phyloP scores from a whole-genome alignment of 2,329 filamentous ascomycete species.

The Claviceps sp. region DNA sequence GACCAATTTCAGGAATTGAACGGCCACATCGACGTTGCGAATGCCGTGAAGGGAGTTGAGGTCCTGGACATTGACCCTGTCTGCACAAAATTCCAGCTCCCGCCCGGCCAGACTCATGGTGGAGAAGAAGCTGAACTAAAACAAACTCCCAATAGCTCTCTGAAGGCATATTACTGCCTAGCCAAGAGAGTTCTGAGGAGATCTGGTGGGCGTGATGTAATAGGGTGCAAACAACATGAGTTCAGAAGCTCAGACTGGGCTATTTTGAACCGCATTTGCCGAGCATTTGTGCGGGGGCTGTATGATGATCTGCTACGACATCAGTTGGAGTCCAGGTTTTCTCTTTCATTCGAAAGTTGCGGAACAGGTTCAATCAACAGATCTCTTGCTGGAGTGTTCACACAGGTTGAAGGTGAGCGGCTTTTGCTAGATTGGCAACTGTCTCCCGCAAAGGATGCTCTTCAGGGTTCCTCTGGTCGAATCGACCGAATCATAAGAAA shows the following conservation, averaged over 20 bases:
- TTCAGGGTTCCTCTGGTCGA: conserved; percentile 12
- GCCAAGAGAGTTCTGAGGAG: conserved; percentile 37
- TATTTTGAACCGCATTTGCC: conserved; percentile 37
- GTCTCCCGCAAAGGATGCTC: conserved; percentile 10
- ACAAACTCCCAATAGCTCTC: conserved; percentile 27
- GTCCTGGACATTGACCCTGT: conserved; percentile 3
- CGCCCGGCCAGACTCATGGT: conserved; percentile 1
- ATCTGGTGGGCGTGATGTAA: conserved; percentile 36
- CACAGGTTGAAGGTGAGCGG: conserved; percentile 43
- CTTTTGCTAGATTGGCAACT: conserved; percentile 28
- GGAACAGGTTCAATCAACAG: conserved; percentile 21
- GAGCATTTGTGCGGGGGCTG: conserved; percentile 42
- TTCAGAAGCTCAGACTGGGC: conserved; percentile 31
- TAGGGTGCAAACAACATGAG: conserved; percentile 28
- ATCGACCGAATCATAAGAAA: conserved; percentile 22
- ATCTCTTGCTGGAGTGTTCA: conserved; percentile 39
- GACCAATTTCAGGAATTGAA: conserved; percentile 14
- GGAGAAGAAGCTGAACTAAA: conserved; percentile 21
- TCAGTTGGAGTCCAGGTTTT: conserved; percentile 32
- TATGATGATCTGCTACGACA: conserved; percentile 29
- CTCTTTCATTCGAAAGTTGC: conserved; percentile 25
- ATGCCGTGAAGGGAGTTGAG: background rate
- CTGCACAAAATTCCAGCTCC: conserved; percentile 3
- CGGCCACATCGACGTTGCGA: conserved; percentile 8
- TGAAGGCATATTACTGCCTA: conserved; percentile 32